These are phyloP conservation scores for Rosa hybrid DNA, from an alignment of 331 rosid species.

Conservation along the genomic window DNA sequence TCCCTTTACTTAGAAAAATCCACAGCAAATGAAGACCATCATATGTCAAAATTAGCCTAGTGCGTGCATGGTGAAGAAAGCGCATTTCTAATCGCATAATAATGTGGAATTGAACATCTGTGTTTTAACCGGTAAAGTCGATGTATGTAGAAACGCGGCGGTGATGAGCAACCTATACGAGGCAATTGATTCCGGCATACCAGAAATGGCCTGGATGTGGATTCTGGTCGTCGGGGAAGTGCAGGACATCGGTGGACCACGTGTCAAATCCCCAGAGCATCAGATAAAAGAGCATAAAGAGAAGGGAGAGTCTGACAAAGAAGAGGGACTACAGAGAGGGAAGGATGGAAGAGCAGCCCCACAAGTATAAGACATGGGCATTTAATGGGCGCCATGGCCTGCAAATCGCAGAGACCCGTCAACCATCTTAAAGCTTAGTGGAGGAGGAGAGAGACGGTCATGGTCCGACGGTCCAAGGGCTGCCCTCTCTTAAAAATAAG, in stretches of 20 bases:
- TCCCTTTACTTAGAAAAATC: too few species aligned
- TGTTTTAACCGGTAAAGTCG: background rate
- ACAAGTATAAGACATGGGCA: conserved; percentile 12
- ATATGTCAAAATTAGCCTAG: too few species aligned
- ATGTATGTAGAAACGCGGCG: background rate
- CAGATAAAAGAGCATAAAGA: conserved; percentile 8
- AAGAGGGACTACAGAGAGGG: background rate
- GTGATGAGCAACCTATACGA: conserved; percentile 31
- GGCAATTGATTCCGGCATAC: conserved; percentile 9
- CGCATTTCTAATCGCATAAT: background rate
- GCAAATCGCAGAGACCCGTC: conserved; percentile 2
- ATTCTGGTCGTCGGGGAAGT: conserved; percentile 2
- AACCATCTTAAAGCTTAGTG: background rate
- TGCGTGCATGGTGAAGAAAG: too few species aligned
- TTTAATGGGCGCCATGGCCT: conserved; percentile 5
- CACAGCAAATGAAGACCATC: too few species aligned
- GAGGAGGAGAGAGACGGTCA: background rate
- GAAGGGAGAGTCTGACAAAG: conserved; percentile 13
- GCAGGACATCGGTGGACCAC: conserved; percentile 35
- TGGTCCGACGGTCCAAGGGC: background rate
- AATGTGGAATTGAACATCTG: background rate
- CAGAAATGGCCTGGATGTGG: background rate
- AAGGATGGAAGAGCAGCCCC: background rate
- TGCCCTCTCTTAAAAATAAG: background rate
- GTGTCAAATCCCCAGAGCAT: conserved; percentile 50